phyloP scores from a whole-genome alignment of 441 rosid genomes.

The Mallotus japonicus region DNA sequence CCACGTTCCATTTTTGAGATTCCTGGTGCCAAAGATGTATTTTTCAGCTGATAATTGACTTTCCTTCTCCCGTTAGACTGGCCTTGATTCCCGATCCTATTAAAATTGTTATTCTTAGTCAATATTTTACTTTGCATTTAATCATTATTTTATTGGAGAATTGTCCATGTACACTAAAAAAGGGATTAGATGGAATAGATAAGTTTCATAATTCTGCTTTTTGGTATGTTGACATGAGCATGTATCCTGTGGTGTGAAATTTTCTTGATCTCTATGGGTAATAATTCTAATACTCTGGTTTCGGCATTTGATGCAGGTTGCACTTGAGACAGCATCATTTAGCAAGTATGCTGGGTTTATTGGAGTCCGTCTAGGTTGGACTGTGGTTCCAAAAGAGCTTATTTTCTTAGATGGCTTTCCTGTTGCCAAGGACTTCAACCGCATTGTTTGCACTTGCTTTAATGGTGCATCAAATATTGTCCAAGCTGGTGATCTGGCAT shows the following conservation, averaged over 20 bases:
- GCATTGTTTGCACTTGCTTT: constrained; percentile 84
- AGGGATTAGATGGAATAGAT: neutral
- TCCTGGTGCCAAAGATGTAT: too few relatives aligned
- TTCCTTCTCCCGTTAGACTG: neutral
- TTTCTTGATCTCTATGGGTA: neutral
- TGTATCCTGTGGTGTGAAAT: neutral
- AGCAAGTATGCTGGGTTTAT: constrained; percentile 98
- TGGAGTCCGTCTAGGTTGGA: constrained; percentile 98
- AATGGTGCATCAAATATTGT: constrained; percentile 90
- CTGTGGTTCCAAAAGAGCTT: constrained; percentile 84
- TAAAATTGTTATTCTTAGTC: neutral
- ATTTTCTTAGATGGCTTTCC: constrained; percentile 88
- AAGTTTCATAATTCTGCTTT: neutral
- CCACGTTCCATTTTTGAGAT: too few relatives aligned
- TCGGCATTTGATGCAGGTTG: constrained; percentile 52
- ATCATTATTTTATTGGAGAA: neutral
- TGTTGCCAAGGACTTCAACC: constrained; percentile 86
- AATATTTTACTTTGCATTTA: neutral
- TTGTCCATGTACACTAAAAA: neutral
- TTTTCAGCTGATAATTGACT: constrained; percentile 13
- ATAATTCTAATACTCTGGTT: constrained; percentile 4
- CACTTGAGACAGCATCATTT: constrained; percentile 90
- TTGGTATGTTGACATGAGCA: neutral
- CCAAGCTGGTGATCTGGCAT: constrained; percentile 96
- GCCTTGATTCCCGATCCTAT: neutral